These are phyloP conservation scores for Acidiella bohemica DNA, from an alignment of 495 filamentous ascomycete species.

Conservation along the genomic window DNA sequence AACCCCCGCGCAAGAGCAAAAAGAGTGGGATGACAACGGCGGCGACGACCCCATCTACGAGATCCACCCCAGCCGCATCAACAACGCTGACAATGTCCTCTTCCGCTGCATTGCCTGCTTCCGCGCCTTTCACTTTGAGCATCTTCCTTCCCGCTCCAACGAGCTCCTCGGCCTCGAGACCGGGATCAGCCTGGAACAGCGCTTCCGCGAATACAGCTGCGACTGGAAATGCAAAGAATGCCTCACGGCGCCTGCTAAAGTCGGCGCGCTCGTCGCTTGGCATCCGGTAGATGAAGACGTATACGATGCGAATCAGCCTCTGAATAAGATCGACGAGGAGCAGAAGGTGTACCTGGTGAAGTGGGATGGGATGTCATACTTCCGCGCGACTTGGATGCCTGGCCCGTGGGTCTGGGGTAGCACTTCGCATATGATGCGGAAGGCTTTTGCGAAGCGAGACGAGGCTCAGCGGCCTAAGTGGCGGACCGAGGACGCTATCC, in stretches of 20 bases:
- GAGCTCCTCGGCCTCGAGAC: constrained; percentile 32
- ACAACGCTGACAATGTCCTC: constrained; percentile 60
- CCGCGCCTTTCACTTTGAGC: constrained; percentile 69
- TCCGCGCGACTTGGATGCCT: constrained; percentile 67
- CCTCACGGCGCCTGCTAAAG: constrained; percentile 40
- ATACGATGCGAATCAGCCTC: constrained; percentile 35
- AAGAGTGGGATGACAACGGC: constrained; percentile 58
- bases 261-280: constrained; percentile 74
- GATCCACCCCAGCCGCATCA: constrained; percentile 49
- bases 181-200: constrained; percentile 31
- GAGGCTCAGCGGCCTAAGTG: constrained; percentile 50
- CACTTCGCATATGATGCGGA: constrained; percentile 47
- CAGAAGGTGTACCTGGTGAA: constrained; percentile 84
- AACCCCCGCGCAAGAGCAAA: constrained; percentile 67
- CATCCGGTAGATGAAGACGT: constrained; percentile 44
- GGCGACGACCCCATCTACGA: constrained; percentile 61
- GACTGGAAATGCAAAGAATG: constrained; percentile 73
- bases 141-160: constrained; percentile 45
- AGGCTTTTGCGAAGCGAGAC: constrained; percentile 58
- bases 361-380: constrained; percentile 68
- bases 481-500: constrained; percentile 64
- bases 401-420: constrained; percentile 84
- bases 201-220: constrained; percentile 47
- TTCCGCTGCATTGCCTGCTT: constrained; percentile 67
- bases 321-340: constrained; percentile 49